Percentiles rank a stretch among this genome's conserved stretches.
Evolutionary conservation across 345 rosid species (phyloP).

Genomic region (Rubroshorea leprosula): DNA sequence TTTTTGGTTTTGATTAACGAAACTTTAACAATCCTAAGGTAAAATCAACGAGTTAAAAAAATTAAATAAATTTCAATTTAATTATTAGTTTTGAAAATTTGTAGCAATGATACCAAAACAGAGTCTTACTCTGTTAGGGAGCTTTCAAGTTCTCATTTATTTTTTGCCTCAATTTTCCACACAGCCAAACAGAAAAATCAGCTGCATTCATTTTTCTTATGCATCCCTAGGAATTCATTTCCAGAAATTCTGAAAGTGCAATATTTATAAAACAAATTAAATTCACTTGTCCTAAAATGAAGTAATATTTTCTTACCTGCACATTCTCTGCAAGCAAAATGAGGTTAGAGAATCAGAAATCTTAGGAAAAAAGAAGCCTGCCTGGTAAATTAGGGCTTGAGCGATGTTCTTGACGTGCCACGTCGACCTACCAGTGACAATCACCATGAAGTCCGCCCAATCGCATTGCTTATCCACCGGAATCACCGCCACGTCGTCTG

Average conservation of each 20-base stretch:
- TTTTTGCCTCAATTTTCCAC: not conserved
- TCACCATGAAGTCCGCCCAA: conserved; percentile 78
- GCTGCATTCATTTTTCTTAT: not conserved
- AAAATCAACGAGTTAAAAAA: too few species aligned
- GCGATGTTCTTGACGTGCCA: conserved; percentile 95
- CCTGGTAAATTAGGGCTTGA: conserved; percentile 72
- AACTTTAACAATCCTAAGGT: too few species aligned
- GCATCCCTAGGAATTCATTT: not conserved
- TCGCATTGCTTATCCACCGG: conserved; percentile 41
- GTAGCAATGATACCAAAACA: too few species aligned
- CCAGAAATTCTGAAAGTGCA: not conserved
- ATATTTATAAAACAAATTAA: too few species aligned
- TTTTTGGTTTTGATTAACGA: too few species aligned
- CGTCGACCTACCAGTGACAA: conserved; percentile 84
- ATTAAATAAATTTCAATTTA: too few species aligned
- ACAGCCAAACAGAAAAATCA: not conserved
- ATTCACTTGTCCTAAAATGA: too few species aligned
- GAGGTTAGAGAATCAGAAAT: not conserved
- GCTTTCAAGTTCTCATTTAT: not conserved
- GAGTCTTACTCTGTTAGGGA: too few species aligned
- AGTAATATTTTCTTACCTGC: too few species aligned
- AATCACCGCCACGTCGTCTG: conserved; percentile 76
- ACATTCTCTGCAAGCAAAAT: too few species aligned
- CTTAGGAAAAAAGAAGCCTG: not conserved
- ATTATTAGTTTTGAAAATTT: too few species aligned